Base-by-base conservation (phyloP, 1,284 basidiomycete species). In the Papiliotrema terrestris region DNA sequence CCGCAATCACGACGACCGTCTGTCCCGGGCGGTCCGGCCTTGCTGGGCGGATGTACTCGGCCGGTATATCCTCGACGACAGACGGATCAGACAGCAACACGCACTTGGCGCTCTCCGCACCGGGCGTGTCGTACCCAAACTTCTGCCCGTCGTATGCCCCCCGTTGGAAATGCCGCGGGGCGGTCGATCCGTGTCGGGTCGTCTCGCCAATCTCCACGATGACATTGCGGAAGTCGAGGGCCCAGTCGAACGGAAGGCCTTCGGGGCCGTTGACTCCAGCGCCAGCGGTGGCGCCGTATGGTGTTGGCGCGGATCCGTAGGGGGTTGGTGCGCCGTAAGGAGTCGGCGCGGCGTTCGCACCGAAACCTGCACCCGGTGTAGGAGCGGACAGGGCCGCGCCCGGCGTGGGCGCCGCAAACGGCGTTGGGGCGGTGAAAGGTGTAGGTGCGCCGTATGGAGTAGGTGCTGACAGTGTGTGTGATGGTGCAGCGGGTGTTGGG, bases 371-470 rank as follows among this genome's bases (percentile, higher is more conserved):
- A 46, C 55, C 75, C 2, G 79, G 80, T 4, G 79, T 81, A 3
- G 76, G 70, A 1, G 76, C 76, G 42, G 71, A 63, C 49, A 42
- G 76, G 77, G 42, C 68, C 60, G n/a, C 69, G 56, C 68, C 80
- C 5, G 81, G 82, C 2, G 81, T 83, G 5, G 80, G 80, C 13
- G 79, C 78, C 43, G 70, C 59, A 55, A 74, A 75, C 4, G 78
- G 79, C 17, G 78, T 80, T n/a, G 71, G 71, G 2, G 69, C 61
- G 61, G 78, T 17, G 80, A 29, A 50, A 2, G 57, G 82, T 2
- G 81, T 83, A 8, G 80, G 80, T 14, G 79, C 79, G 17, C 65
- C 64, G 32, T 71, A 73, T 1, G 76, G 72, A 1, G 73, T 75
- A 5, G 74, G 73, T 2, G 68, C 72, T 29, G 58, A 57, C 66